These are phyloP conservation scores for Dalechampia spathulata DNA, from an alignment of 441 rosid genomes.

Conservation along the genomic window DNA sequence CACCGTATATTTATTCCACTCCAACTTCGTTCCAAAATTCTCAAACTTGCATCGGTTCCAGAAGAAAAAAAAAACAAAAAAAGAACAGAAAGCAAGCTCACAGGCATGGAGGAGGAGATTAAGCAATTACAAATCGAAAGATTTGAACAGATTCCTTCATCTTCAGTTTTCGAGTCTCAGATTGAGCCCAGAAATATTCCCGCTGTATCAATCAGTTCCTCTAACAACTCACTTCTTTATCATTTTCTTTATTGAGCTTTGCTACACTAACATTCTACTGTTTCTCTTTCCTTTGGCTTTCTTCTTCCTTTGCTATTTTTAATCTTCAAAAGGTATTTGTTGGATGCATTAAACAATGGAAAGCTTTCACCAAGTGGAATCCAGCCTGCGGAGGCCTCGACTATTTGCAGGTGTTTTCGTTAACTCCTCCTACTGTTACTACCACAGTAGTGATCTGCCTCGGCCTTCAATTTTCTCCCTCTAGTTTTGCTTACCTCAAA, in stretches of 20 bases:
- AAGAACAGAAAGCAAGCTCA: neutral
- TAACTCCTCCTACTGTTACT: too few relatives aligned
- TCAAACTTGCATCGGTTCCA: neutral
- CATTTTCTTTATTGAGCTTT: neutral
- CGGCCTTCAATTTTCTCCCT: too few relatives aligned
- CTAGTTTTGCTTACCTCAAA: too few relatives aligned
- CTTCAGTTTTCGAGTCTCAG: constrained; percentile 42
- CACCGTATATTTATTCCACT: too few relatives aligned
- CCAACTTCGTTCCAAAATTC: too few relatives aligned
- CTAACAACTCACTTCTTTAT: too few relatives aligned
- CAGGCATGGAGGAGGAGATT: constrained; percentile 13
- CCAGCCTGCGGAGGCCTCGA: constrained; percentile 69
- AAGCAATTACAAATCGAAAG: constrained; percentile 21
- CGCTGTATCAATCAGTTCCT: constrained; percentile 35
- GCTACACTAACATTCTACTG: neutral
- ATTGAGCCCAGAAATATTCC: constrained; percentile 64
- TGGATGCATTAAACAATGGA: constrained; percentile 58
- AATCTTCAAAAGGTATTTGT: constrained; percentile 40
- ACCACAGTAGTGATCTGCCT: too few relatives aligned
- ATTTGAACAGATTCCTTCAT: constrained; percentile 45
- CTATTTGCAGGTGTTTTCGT: constrained; percentile 59
- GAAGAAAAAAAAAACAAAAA: neutral
- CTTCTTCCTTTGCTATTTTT: neutral
- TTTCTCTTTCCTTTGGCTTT: too few relatives aligned
- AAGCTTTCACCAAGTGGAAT: constrained; percentile 65